Base-by-base conservation (phyloP, 768 basidiomycete genomes). In the Cyathus striatus region DNA sequence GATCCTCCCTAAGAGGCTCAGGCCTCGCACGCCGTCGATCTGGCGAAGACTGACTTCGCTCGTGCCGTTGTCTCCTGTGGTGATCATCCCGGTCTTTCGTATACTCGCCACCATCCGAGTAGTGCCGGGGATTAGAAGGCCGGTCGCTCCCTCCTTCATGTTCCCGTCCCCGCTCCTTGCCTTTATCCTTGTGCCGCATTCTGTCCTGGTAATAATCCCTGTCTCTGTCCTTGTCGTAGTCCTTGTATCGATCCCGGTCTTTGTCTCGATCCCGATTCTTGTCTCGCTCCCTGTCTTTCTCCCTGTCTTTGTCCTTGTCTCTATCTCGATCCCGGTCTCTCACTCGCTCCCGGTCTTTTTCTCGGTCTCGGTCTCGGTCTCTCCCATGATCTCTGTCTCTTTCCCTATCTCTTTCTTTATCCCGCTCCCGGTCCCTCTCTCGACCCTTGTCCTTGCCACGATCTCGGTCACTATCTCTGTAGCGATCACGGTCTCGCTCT, bases 391-490 rank as follows among this genome's bases (percentile, higher is more conserved):
- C 42, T 5, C 48, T 43, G 17, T 51, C 46, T 13, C 50, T 39
- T 9, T 50, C 48, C 49, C 56, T 21, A 38, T 55, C 50, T 12
- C 43, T 35, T 5, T 55, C 22, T 16, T 35, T 22, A n/a, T 36
- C 32, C 45, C 26, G 40, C 18, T 41, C 40, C 10, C 40, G 25
- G 17, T 43, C 24, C 17, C 45, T 38, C 9, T 49, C 46, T 21
- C 44, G 20, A 35, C 49, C 47, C 23, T 37, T 37, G 14, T 49
- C 47, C n/a, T 44, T 36, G 23, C 35, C 42, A 3, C 48, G 40
- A n/a, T 51, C 46, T 13, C 50, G 41, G 13, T 50, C 48, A 49
- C 56, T 21, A 38, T 55, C 50, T 12, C 43, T 35, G 6, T 55
- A 36, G 22, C 45, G 49, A 30, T 23, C 43, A 46, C 41, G 27